Evolutionary conservation across 805 yeast genomes (phyloP), one percentile per base, ranked within the genome.

Genomic region (Teunomyces cretensis): DNA sequence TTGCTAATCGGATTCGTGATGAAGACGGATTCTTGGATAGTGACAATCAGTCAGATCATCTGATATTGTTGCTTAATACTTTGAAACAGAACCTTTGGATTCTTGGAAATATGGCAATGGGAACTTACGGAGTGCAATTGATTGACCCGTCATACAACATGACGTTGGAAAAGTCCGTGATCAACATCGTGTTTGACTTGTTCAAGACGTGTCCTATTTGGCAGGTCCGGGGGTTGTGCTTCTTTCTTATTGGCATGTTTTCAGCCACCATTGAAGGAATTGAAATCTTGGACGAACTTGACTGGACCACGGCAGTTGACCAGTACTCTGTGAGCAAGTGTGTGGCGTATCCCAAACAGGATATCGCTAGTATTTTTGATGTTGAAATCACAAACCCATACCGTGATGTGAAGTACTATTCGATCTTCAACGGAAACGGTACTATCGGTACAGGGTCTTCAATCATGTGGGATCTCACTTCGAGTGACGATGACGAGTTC

Each of bases 11-110:
- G 22, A 39, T 49, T 26, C 43, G 35, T 9, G 26, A 30, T 44
- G 58, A 24, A 46, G 61, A 46, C 28, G 61, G 35, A 1, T 39
- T 31, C 13, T 16, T 26, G 44, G 66, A 47, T 51, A 57, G 49
- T 24, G 54, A 55, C 8, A 46, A 50, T 8, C 43, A 45, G 16
- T 44, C 42, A 9, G 60, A 58, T 71, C 72, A 6, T 64, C 65
- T 14, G 47, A 70, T 14, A 28, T 68, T 7, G 14, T 42, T 52
- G 12, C 32, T 51, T 13, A 43, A 40, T n/a, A 43, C 40, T 4
- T 62, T 92, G 19, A 88, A 88, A 57, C 87, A 91, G 9, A 79
- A 85, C 28, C 55, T 92, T 30, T 92, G 97, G 97, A 83, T 95
- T 1, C 72, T 88, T 28, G 97, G 97, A 0, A 83, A 84, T 55